phyloP scores from a whole-genome alignment of 2,329 filamentous ascomycete genomes.

The Colletotrichum sp. region DNA sequence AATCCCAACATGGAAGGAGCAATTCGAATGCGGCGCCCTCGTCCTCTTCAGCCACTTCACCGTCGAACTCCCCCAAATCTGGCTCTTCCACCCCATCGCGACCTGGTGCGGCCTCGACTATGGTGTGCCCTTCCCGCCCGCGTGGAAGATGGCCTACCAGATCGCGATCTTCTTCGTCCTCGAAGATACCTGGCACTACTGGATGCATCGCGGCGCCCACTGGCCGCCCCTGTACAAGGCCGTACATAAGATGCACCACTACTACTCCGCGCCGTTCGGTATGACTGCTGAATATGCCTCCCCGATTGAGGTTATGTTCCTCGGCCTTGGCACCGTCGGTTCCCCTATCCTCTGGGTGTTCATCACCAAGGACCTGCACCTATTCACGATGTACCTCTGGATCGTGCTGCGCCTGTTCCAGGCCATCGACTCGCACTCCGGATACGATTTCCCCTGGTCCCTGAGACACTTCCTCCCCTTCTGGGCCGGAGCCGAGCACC shows the following conservation, averaged over 20 bases:
- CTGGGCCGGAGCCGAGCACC: constrained; percentile 97
- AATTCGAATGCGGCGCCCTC: constrained; percentile 91
- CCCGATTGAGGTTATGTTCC: constrained; percentile 94
- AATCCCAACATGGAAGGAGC: constrained; percentile 87
- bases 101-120: constrained; percentile 90
- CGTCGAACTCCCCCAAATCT: constrained; percentile 97
- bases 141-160: constrained; percentile 87
- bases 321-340: constrained; percentile 86
- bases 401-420: constrained; percentile 93
- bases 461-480: constrained; percentile 94
- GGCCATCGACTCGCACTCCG: constrained; percentile 95
- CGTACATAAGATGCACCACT: constrained; percentile 99
- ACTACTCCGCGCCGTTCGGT: constrained; percentile 98
- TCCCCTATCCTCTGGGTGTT: constrained; percentile 83
- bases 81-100: constrained; percentile 97
- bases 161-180: constrained; percentile 94
- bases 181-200: constrained; percentile 99
- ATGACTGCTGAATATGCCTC: constrained; percentile 97
- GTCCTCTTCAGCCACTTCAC: constrained; percentile 97
- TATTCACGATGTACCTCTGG: constrained; percentile 98
- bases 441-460: constrained; percentile 98
- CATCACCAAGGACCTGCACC: constrained; percentile 85
- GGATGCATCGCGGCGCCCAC: constrained; percentile 90
- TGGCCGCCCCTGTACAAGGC: constrained; percentile 94
- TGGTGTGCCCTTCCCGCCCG: constrained; percentile 84